Evolutionary conservation across 106 monocot genomes (phyloP), one percentile per base, ranked within the genome.

Genomic region (Phalaenopsis equestris): DNA sequence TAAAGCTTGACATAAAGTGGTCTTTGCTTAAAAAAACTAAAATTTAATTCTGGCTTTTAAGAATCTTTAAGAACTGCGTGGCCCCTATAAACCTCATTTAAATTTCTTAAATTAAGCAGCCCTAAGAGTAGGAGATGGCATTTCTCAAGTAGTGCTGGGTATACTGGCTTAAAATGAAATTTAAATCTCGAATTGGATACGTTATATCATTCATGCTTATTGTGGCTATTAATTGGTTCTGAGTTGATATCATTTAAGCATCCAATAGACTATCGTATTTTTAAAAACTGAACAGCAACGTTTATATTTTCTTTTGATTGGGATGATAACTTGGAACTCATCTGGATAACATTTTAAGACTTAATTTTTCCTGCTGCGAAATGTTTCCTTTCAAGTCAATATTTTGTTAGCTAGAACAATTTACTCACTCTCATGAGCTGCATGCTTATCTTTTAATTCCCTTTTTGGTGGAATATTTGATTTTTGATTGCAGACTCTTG

Each of bases 401-500:
- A 23, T 45, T 72, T 42, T 42, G 36, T 74, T 74, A 45, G 19
- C 43, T 45, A 18, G 19, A 16, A 74, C 42, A 74, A 45, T 74
- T 74, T 70, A 38, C 39, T 70, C 70, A 39, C 2, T 70, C 70
- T 38, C 39, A 10, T 19, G 68, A 70, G 38, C 5, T 70, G 70
- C 70, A 39, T 39, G 14, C 38, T 70, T 39, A 70, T 43, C 15
- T 41, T 74, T 43, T 74, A 74, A 43, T 45, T 74, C 43, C 6
- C 17, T 24, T 47, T 24, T 49, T 47, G 23, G 2, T 1, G 6
- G 42, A 76, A 76, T 76, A 48, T 42, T 30, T 76, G 21, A 52
- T 76, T 76, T 76, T 19, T 86, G 65, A 21, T 82, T 92, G 36
- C 86, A 99, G 99, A 92, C 95, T 65, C 88, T 99, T 84, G 95